Percentiles rank a stretch among this genome's conserved stretches.
These are phyloP conservation scores for Coemansia sp. DNA, from an alignment of 192 early-diverging fungal species.

Conservation along the genomic window DNA sequence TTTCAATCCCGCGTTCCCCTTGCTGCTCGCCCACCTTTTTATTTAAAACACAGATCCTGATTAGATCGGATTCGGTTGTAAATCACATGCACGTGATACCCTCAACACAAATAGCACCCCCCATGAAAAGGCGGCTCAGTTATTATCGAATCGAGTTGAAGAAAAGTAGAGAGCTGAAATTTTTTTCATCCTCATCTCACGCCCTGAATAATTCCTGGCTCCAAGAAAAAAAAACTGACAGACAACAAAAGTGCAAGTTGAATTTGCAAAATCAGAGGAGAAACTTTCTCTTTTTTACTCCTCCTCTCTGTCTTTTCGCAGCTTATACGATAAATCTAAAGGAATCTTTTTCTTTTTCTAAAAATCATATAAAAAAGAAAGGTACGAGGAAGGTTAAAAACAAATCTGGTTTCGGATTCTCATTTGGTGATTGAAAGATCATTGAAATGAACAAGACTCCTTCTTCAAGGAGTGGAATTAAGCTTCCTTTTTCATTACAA, in stretches of 20 bases:
- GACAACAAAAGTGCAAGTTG: neutral
- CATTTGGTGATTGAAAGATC: slow-evolving; percentile 8
- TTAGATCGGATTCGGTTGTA: too few species aligned
- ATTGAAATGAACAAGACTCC: too few species aligned
- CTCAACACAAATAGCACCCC: slow-evolving; percentile 23
- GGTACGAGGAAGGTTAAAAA: neutral
- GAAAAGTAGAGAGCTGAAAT: slow-evolving; percentile 14
- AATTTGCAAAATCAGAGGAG: neutral
- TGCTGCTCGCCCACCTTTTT: too few species aligned
- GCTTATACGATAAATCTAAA: neutral
- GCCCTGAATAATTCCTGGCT: neutral
- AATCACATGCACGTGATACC: slow-evolving; percentile 29
- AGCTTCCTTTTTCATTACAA: too few species aligned
- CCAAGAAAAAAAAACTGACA: neutral
- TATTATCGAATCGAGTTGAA: neutral
- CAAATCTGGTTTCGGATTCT: neutral
- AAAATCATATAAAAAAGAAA: neutral
- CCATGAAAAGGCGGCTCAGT: neutral
- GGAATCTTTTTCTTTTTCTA: neutral
- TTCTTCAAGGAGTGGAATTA: too few species aligned
- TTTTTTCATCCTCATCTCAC: slow-evolving; percentile 1
- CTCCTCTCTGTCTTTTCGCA: neutral
- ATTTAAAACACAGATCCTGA: too few species aligned
- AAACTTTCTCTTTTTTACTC: slow-evolving; percentile 1
- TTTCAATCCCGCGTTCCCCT: too few species aligned